These are phyloP conservation scores for Lithohypha guttulata DNA, from an alignment of 2,329 filamentous ascomycete species.

Conservation along the genomic window DNA sequence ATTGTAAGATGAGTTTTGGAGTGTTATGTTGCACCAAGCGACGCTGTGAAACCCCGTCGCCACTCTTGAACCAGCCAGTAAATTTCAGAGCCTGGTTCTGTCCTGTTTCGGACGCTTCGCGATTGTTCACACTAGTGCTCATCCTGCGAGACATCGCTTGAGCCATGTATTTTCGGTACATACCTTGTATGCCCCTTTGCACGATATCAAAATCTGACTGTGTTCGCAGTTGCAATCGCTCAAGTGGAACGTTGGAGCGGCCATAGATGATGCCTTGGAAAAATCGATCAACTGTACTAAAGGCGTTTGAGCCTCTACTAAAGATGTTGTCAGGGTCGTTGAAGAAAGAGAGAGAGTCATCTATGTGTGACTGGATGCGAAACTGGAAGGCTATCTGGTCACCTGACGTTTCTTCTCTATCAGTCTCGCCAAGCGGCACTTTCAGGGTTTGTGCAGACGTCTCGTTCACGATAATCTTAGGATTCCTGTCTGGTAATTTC, in stretches of 20 bases:
- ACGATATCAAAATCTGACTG: not conserved
- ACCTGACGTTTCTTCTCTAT: not conserved
- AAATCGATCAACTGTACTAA: constrained; percentile 13
- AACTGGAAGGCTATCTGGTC: constrained; percentile 11
- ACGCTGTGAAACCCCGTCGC: not conserved
- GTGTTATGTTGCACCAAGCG: constrained; percentile 11
- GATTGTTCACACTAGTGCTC: constrained; percentile 7
- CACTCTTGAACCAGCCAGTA: not conserved
- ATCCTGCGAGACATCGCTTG: constrained; percentile 18
- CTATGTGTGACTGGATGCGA: constrained; percentile 13
- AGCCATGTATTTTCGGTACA: constrained; percentile 21
- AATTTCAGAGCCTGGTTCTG: not conserved
- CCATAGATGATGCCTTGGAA: constrained; percentile 19
- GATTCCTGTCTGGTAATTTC: too few species aligned
- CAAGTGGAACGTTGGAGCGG: not conserved
- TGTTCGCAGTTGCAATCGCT: not conserved
- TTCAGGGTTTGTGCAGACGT: not conserved
- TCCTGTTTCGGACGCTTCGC: not conserved
- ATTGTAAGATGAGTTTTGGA: constrained; percentile 15
- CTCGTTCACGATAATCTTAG: too few species aligned
- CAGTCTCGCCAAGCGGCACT: not conserved
- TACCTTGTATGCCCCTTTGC: constrained; percentile 5
- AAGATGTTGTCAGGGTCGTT: constrained; percentile 10
- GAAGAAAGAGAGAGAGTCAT: constrained; percentile 13
- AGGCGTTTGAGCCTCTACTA: not conserved